Evolutionary conservation across 129 eudicot species (phyloP).

Genomic region (Chrysanthemum makinoi): DNA sequence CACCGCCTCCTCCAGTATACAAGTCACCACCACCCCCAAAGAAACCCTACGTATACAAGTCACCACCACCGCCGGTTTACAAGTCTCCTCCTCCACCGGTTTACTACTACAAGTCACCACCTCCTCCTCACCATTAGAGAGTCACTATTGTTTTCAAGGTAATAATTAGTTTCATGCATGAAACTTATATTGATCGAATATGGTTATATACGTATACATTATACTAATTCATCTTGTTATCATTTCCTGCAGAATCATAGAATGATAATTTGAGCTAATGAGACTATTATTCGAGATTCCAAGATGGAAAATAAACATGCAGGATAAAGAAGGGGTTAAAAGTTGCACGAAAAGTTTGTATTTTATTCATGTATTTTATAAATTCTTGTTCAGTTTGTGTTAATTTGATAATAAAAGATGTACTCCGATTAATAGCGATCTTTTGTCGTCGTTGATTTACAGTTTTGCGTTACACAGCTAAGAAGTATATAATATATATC

Average conservation of each 20-base stretch:
- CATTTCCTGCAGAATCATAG: neutral
- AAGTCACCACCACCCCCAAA: no score
- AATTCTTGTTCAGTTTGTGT: no score
- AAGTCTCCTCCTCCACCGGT: no score
- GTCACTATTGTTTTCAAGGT: neutral
- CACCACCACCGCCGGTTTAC: constrained; percentile 1
- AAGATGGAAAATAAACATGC: neutral
- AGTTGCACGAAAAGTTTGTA: neutral
- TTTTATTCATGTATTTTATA: neutral
- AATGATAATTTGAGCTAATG: neutral
- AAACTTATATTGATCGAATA: neutral
- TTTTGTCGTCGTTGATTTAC: no score
- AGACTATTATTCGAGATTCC: neutral
- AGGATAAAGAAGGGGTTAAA: neutral
- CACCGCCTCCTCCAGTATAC: no score
- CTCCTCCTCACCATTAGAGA: constrained; percentile 14
- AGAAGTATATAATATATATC: no score
- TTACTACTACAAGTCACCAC: constrained; percentile 10
- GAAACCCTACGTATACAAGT: no score
- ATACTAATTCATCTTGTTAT: neutral
- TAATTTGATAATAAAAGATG: no score
- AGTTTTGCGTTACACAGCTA: no score
- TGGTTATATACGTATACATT: neutral
- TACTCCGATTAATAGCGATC: no score
- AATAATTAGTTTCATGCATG: neutral